Conservation (phyloP, 1,139 yeast genomes). For the Geotrichum reessii region DNA sequence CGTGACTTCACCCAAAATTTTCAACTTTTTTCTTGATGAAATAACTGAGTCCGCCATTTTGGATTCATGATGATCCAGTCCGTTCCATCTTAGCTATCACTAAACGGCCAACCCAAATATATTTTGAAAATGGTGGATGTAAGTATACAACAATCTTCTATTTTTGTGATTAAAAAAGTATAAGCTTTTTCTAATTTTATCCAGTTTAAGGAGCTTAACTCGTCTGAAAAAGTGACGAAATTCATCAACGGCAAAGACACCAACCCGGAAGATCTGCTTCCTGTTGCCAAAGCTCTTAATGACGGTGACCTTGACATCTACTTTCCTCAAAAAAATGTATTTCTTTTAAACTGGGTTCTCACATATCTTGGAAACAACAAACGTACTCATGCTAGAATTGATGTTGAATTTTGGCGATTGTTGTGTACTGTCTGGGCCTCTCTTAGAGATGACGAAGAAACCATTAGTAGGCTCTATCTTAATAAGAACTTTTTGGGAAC, state of each 20-base stretch:
- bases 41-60: neutral
- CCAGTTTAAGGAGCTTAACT: slow-evolving; percentile 12
- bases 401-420: slow-evolving; percentile 21
- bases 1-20: slow-evolving; percentile 9
- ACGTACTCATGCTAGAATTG: slow-evolving; percentile 19
- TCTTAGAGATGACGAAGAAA: slow-evolving; percentile 17
- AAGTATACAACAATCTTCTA: neutral
- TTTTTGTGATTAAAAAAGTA: neutral
- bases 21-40: neutral
- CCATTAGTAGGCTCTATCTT: slow-evolving; percentile 17
- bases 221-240: slow-evolving; percentile 57
- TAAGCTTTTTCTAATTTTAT: neutral
- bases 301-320: slow-evolving; percentile 40
- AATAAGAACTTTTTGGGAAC: slow-evolving; percentile 15
- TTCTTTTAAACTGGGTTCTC: slow-evolving; percentile 59
- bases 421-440: slow-evolving; percentile 12
- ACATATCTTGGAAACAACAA: slow-evolving; percentile 48
- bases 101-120: neutral
- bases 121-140: slow-evolving; percentile 13
- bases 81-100: neutral
- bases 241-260: slow-evolving; percentile 54
- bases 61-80: neutral
- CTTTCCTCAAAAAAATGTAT: slow-evolving; percentile 57
- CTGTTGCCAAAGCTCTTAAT: slow-evolving; percentile 42
- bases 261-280: slow-evolving; percentile 41